Evolutionary conservation across 75 land plant species (phyloP), one percentile per base, ranked within the genome.

Genomic region (Sequoiadendron giganteum): DNA sequence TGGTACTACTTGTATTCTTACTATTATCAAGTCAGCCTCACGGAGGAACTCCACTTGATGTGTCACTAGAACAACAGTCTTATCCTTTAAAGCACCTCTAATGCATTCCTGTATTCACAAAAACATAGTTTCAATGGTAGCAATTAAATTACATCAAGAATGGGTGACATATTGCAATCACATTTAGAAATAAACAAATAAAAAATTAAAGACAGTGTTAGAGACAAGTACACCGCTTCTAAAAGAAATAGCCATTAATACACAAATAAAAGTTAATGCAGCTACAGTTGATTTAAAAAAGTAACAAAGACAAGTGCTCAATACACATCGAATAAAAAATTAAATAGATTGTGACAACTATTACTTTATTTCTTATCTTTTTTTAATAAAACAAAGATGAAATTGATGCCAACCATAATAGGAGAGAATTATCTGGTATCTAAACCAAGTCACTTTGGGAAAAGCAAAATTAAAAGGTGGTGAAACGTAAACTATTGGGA

Each of bases 1-100:
- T 10, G n/a, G 36, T 18, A 32, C 9, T 38, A 78, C 42, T 38
- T 0, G 25, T 42, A 81, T 28, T 47, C 91, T 75, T 90, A 92
- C 93, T 48, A 92, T 68, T 80, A 92, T 88, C 39, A 88, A 42
- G 54, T 90, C 92, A 36, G 92, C 93, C 43, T 70, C 55, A 42
- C 86, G 87, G 18, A 92, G 89, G 82, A 92, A 92, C 80, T 90
- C 93, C 56, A 92, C 92, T 88, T 92, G 93, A 86, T 92, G 93
- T 16, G 93, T 92, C 39, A 92, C 93, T 61, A 90, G 86, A 70
- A 92, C 58, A 82, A 91, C 83, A 34, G 91, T 90, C 85, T 92
- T 92, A 49, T 84, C 75, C 82, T 87, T 81, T 70, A 92, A 83
- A 25, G 84, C 87, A 56, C 89, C 91, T 56, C 75, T 43, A 14